Conservation (phyloP, 148 eudicot species). For the Vaccinium corymbosum region DNA sequence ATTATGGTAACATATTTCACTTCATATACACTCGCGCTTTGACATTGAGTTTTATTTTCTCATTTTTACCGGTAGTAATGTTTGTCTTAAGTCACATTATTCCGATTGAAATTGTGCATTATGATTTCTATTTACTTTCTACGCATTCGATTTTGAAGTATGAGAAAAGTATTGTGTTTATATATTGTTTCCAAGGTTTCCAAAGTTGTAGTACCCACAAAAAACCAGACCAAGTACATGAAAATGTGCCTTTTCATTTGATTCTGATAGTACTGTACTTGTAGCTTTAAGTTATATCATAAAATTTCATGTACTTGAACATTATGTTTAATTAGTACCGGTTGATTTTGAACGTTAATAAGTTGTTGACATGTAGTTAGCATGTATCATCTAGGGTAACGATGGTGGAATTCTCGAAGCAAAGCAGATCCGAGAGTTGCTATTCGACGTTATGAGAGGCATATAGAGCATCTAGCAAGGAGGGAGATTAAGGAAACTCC, state of each 20-base stretch:
- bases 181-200: neutral
- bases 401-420: constrained; percentile 26
- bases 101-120: too few relatives aligned
- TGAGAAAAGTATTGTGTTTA: too few relatives aligned
- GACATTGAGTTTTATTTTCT: neutral
- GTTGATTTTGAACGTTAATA: neutral
- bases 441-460: constrained; percentile 35
- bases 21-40: too few relatives aligned
- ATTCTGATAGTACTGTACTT: neutral
- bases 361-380: too few relatives aligned
- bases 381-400: constrained; percentile 13
- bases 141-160: too few relatives aligned
- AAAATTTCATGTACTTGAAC: too few relatives aligned
- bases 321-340: too few relatives aligned
- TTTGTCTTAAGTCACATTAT: too few relatives aligned
- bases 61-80: neutral
- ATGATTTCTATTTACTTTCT: too few relatives aligned
- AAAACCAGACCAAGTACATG: neutral
- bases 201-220: neutral
- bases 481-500: neutral
- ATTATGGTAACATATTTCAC: neutral
- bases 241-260: neutral
- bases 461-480: constrained; percentile 14
- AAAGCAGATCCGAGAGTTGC: constrained; percentile 34
- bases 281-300: neutral